phyloP scores from a whole-genome alignment of 208 protist genomes.

The Crithidia bombi region DNA sequence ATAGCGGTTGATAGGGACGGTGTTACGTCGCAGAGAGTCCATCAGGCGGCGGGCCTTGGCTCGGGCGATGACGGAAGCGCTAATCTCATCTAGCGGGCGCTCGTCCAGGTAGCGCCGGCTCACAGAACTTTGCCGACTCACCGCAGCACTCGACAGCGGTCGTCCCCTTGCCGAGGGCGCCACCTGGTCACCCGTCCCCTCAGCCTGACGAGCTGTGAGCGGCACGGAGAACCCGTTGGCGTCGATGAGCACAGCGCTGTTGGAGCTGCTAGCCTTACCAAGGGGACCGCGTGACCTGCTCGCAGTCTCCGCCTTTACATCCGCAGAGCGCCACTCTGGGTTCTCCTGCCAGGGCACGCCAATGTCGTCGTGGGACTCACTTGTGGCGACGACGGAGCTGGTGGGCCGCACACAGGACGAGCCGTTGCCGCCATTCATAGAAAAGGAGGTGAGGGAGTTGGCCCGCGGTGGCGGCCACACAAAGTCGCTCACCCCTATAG shows the following conservation, averaged over 20 bases:
- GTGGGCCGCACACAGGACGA: neutral
- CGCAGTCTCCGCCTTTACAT: neutral
- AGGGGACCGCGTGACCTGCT: neutral
- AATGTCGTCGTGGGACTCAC: neutral
- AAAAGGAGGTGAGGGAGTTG: neutral
- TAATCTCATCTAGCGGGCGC: constrained; percentile 71
- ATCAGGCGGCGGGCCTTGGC: constrained; percentile 73
- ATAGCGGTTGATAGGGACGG: constrained; percentile 80
- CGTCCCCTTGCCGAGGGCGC: too few relatives aligned
- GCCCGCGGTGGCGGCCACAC: constrained; percentile 14
- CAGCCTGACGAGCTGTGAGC: too few relatives aligned
- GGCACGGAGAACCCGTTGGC: too few relatives aligned
- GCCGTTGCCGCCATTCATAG: neutral
- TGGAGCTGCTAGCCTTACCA: neutral
- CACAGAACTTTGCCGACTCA: neutral
- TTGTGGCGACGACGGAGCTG: constrained; percentile 9
- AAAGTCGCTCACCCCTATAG: neutral
- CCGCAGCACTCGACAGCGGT: neutral
- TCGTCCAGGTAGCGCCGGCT: constrained; percentile 29
- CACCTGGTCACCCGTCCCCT: neutral
- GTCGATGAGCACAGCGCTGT: neutral
- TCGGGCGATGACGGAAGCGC: constrained; percentile 63
- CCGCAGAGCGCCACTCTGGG: neutral
- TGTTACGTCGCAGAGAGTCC: constrained; percentile 58
- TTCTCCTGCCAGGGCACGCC: neutral